A percentile compares a stretch with the other conserved stretches of the same genome.
These are phyloP conservation scores for Penicillium crystallinum DNA, from an alignment of 495 filamentous ascomycete species.

Conservation along the genomic window DNA sequence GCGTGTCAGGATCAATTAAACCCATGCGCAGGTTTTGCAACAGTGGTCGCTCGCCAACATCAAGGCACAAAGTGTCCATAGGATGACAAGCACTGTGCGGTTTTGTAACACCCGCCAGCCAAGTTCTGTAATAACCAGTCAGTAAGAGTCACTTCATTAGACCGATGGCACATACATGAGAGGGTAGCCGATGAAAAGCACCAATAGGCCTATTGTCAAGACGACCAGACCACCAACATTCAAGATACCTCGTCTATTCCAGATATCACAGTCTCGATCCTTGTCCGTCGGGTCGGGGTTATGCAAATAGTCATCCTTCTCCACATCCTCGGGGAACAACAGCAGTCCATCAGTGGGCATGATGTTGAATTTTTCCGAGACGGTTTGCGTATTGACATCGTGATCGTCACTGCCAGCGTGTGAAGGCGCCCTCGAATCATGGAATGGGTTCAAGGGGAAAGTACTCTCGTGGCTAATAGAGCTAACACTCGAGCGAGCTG, in stretches of 20 bases:
- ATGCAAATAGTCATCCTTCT: conserved; percentile 74
- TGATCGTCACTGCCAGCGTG: conserved; percentile 60
- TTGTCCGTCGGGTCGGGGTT: conserved; percentile 64
- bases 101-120: conserved; percentile 38
- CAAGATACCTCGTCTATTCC: conserved; percentile 57
- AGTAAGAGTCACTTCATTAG: neutral
- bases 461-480: conserved; percentile 48
- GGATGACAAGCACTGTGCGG: conserved; percentile 30
- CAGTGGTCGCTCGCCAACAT: conserved; percentile 50
- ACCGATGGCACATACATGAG: conserved; percentile 48
- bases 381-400: conserved; percentile 69
- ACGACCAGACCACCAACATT: conserved; percentile 64
- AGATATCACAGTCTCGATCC: conserved; percentile 64
- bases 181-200: conserved; percentile 70
- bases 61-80: conserved; percentile 51
- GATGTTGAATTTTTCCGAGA: conserved; percentile 75
- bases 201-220: conserved; percentile 57
- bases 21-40: conserved; percentile 56
- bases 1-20: conserved; percentile 70
- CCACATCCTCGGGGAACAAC: conserved; percentile 69
- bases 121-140: conserved; percentile 44
- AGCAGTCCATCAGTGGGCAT: conserved; percentile 65
- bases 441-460: conserved; percentile 37
- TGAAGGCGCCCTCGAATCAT: conserved; percentile 57
- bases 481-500: conserved; percentile 23